Evolutionary conservation across 352 stramenopile species (phyloP).

Genomic region (Phytophthora palmivora): DNA sequence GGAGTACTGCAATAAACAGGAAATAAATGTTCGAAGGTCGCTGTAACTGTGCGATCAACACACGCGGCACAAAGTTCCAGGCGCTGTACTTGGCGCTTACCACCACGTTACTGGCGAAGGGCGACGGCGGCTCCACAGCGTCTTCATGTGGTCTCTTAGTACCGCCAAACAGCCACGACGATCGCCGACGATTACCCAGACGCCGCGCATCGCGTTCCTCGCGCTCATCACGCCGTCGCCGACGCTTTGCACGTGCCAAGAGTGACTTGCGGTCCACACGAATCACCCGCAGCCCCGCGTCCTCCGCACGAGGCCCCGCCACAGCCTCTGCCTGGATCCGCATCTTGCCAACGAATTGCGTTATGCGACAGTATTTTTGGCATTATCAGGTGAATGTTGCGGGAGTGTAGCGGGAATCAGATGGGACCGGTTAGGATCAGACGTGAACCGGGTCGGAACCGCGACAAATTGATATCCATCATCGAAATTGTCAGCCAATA

Average conservation of each 20-base stretch:
- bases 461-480: conserved; percentile 24
- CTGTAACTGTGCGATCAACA: conserved; percentile 77
- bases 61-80: conserved; percentile 79
- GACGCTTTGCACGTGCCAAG: conserved; percentile 30
- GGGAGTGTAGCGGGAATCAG: conserved; percentile 15
- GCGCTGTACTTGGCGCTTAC: conserved; percentile 85
- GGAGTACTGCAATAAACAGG: conserved; percentile 83
- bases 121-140: conserved; percentile 31
- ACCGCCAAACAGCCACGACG: conserved; percentile 37
- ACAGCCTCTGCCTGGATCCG: conserved; percentile 28
- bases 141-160: conserved; percentile 18
- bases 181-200: conserved; percentile 20
- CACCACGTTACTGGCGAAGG: conserved; percentile 73
- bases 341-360: conserved; percentile 25
- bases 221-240: conserved; percentile 26
- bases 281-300: conserved; percentile 45
- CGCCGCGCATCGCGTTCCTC: conserved; percentile 32
- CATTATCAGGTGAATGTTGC: conserved; percentile 19
- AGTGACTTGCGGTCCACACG: conserved; percentile 48
- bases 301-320: conserved; percentile 18
- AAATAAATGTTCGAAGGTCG: conserved; percentile 89
- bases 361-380: conserved; percentile 2
- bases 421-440: conserved; percentile 26
- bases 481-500: conserved; percentile 19
- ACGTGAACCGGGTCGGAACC: conserved; percentile 16